These are phyloP conservation scores for Cercophora samala DNA, from an alignment of 495 filamentous ascomycete species.

Conservation along the genomic window DNA sequence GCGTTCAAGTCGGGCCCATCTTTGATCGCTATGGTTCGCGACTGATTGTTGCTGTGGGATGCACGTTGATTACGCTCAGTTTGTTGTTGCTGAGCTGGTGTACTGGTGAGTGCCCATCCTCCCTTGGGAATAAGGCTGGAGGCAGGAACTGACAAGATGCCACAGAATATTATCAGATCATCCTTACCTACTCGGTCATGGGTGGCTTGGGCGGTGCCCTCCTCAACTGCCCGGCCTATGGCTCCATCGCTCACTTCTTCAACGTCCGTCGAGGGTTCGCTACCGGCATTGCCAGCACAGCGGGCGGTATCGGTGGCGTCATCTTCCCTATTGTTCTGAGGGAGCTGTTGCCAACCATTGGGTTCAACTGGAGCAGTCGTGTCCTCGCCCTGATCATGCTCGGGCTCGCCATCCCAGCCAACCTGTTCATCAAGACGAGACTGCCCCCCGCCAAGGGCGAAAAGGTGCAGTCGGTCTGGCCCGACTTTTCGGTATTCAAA, in stretches of 20 bases:
- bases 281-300: conserved; percentile 61
- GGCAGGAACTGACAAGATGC: background rate
- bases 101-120: conserved; percentile 31
- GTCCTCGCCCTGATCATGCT: conserved; percentile 58
- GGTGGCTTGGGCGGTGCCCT: conserved; percentile 56
- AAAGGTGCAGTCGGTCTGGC: conserved; percentile 36
- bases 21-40: conserved; percentile 62
- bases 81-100: conserved; percentile 54
- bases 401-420: conserved; percentile 50
- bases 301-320: conserved; percentile 59
- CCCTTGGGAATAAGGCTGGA: background rate
- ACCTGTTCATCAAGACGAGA: conserved; percentile 53
- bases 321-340: conserved; percentile 58
- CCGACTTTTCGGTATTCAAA: conserved; percentile 54
- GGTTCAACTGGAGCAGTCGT: conserved; percentile 58
- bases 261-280: conserved; percentile 57
- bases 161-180: conserved; percentile 62
- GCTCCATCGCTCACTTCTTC: conserved; percentile 65
- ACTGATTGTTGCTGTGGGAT: conserved; percentile 51
- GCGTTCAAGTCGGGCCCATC: conserved; percentile 64
- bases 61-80: conserved; percentile 48
- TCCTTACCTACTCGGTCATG: conserved; percentile 57
- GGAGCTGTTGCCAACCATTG: conserved; percentile 44
- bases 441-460: conserved; percentile 40
- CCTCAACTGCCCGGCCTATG: conserved; percentile 58